Evolutionary conservation across 2,329 filamentous ascomycete genomes (phyloP).

Genomic region (Scorias spongiosa): DNA sequence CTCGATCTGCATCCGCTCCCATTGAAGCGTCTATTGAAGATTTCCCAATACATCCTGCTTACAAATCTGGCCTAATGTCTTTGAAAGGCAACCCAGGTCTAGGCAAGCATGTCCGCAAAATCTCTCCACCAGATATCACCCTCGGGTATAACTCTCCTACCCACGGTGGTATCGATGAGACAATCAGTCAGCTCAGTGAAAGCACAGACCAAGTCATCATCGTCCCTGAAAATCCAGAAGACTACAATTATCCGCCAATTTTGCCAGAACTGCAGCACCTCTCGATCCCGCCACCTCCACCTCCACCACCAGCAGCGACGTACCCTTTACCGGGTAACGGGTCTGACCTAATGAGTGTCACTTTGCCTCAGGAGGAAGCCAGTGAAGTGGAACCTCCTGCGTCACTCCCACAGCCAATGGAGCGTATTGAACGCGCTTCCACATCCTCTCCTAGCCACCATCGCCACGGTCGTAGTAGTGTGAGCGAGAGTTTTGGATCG

Average conservation of each 20-base stretch:
- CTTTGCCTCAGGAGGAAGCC: conserved; percentile 17
- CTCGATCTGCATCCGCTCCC: conserved; percentile 33
- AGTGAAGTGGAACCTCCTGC: conserved; percentile 11
- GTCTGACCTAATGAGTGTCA: conserved; percentile 27
- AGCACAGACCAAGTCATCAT: conserved; percentile 29
- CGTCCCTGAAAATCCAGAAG: conserved; percentile 21
- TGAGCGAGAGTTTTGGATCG: conserved; percentile 41
- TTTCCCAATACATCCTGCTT: conserved; percentile 18
- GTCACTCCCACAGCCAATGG: conserved; percentile 15
- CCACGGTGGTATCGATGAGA: conserved; percentile 36
- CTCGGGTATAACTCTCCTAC: conserved; percentile 1
- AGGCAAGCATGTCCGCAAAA: conserved; percentile 25
- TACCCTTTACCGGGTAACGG: conserved; percentile 17
- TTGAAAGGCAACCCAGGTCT: conserved; percentile 20
- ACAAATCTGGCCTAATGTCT: conserved; percentile 17
- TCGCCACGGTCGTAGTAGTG: conserved; percentile 39
- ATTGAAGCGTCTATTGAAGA: conserved; percentile 24
- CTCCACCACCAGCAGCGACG: conserved; percentile 20
- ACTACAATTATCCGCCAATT: conserved; percentile 28
- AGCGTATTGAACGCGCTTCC: conserved; percentile 10
- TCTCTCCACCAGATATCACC: conserved; percentile 24
- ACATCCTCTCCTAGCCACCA: conserved; percentile 27
- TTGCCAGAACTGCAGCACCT: conserved; percentile 49
- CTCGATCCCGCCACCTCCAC: conserved; percentile 32
- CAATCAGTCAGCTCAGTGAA: conserved; percentile 23